Evolutionary conservation across 2,329 filamentous ascomycete genomes (phyloP).

Genomic region (Tolypocladium album): DNA sequence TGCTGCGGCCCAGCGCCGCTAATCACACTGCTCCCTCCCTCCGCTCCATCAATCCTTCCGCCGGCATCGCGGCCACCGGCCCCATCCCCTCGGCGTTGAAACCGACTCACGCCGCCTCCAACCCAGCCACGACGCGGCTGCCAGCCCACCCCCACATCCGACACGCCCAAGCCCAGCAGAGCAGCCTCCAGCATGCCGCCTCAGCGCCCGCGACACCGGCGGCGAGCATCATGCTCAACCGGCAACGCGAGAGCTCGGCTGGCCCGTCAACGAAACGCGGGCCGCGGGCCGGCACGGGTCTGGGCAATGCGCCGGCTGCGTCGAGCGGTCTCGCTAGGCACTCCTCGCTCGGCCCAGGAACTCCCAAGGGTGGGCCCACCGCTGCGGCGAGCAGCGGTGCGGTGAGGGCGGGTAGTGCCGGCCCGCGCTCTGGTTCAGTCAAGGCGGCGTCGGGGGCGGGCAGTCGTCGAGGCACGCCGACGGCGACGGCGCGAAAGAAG

Average conservation of each 20-base stretch:
- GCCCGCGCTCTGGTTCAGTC: slow-evolving; percentile 38
- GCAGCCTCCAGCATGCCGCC: slow-evolving; percentile 26
- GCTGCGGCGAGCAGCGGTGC: slow-evolving; percentile 17
- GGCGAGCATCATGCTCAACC: slow-evolving; percentile 47
- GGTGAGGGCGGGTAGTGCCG: slow-evolving; percentile 46
- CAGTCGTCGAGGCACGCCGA: slow-evolving; percentile 39
- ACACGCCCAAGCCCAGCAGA: slow-evolving; percentile 35
- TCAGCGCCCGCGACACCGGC: slow-evolving; percentile 52
- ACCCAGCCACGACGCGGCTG: slow-evolving; percentile 29
- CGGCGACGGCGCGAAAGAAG: slow-evolving; percentile 34
- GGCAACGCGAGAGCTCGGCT: slow-evolving; percentile 48
- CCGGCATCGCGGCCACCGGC: slow-evolving; percentile 17
- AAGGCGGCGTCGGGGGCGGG: slow-evolving; percentile 29
- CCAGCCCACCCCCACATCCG: slow-evolving; percentile 36
- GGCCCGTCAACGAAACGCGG: slow-evolving; percentile 47
- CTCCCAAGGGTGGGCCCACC: slow-evolving; percentile 35
- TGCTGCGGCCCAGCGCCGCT: slow-evolving; percentile 46
- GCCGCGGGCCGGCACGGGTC: slow-evolving; percentile 34
- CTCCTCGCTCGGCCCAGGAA: slow-evolving; percentile 51
- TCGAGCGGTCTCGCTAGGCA: slow-evolving; percentile 52
- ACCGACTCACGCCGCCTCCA: slow-evolving; percentile 21
- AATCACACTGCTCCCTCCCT: slow-evolving; percentile 33
- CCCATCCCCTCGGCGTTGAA: slow-evolving; percentile 15
- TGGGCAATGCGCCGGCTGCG: slow-evolving; percentile 35
- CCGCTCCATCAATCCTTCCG: slow-evolving; percentile 31